Evolutionary conservation across 2,329 filamentous ascomycete genomes (phyloP).

Genomic region (Calonectria henricotiae): DNA sequence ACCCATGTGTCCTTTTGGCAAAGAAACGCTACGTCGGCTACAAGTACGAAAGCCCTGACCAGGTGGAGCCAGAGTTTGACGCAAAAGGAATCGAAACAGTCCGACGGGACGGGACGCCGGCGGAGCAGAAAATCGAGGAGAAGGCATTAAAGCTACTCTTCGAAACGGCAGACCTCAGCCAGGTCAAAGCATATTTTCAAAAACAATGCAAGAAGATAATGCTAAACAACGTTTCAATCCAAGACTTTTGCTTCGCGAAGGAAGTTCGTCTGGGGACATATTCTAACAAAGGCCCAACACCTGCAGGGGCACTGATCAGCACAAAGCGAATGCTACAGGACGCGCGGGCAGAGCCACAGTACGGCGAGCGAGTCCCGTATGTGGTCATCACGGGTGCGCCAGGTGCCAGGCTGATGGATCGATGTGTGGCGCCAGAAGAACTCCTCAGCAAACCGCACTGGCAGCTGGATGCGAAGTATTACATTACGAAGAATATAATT

Average conservation of each 20-base stretch:
- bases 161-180: constrained; percentile 88
- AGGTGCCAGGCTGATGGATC: constrained; percentile 87
- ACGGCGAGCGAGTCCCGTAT: constrained; percentile 95
- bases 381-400: constrained; percentile 93
- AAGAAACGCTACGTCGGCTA: constrained; percentile 99
- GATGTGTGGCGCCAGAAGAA: constrained; percentile 90
- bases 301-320: constrained; percentile 91
- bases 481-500: constrained; percentile 96
- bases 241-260: constrained; percentile 96
- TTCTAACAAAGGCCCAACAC: constrained; percentile 80
- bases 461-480: constrained; percentile 94
- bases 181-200: constrained; percentile 93
- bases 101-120: constrained; percentile 92
- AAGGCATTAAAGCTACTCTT: constrained; percentile 92
- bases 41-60: constrained; percentile 88
- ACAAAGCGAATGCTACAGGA: constrained; percentile 90
- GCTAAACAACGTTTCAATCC: constrained; percentile 87
- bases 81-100: constrained; percentile 99
- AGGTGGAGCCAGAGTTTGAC: constrained; percentile 90
- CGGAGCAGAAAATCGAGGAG: constrained; percentile 97
- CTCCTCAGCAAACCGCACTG: constrained; percentile 83
- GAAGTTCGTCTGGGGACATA: constrained; percentile 95
- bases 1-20: constrained; percentile 92
- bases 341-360: constrained; percentile 89
- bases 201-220: constrained; percentile 93